Conservation (phyloP, 805 yeast genomes). For the Zygoascus biomembranicola region DNA sequence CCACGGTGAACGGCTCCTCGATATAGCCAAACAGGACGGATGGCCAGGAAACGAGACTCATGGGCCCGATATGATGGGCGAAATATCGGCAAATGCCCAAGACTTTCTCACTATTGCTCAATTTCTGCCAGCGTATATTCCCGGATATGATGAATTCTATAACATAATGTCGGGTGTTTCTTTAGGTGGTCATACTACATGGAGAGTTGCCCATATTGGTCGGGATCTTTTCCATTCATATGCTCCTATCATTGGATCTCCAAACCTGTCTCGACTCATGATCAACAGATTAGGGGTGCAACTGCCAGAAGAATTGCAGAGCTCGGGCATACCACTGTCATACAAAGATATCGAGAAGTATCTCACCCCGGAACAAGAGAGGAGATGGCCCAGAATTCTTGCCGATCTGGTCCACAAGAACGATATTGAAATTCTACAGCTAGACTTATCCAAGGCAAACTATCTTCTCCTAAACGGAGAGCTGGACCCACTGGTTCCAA, state of each 20-base stretch:
- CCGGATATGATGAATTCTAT: conserved; percentile 12
- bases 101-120: conserved; percentile 39
- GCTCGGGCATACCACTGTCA: background rate
- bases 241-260: conserved; percentile 34
- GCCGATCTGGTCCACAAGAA: conserved; percentile 8
- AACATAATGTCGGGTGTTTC: conserved; percentile 42
- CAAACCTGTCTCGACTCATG: conserved; percentile 39
- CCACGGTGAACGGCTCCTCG: conserved; percentile 42
- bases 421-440: conserved; percentile 7
- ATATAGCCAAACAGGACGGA: conserved; percentile 29
- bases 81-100: conserved; percentile 39
- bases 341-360: background rate
- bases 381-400: conserved; percentile 16
- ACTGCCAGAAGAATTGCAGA: background rate
- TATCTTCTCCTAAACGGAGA: conserved; percentile 29
- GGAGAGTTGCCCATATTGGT: conserved; percentile 32
- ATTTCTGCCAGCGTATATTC: conserved; percentile 33
- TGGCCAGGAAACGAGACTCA: conserved; percentile 43
- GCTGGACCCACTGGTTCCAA: conserved; percentile 30
- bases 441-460: conserved; percentile 12
- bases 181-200: conserved; percentile 48
- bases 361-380: background rate
- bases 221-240: conserved; percentile 2
- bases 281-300: conserved; percentile 20
- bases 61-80: conserved; percentile 41